Evolutionary conservation across 257 asterid genomes (phyloP).

Genomic region (Solanum chiquidenum): DNA sequence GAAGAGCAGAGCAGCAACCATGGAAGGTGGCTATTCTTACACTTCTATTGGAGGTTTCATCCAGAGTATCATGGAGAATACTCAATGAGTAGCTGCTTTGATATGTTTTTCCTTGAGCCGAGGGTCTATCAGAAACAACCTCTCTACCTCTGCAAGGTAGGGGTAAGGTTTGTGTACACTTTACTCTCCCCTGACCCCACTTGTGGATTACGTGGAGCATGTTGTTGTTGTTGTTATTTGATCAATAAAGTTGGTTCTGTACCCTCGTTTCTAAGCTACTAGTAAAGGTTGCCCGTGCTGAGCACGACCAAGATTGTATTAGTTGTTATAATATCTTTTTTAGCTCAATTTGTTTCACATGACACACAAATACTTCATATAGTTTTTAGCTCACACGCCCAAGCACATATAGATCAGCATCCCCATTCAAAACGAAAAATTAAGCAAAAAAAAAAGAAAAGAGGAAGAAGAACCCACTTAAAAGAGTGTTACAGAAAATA

Average conservation of each 20-base stretch:
- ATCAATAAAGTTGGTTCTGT: background rate
- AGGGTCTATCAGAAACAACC: background rate
- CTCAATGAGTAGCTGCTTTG: background rate
- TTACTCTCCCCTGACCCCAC: background rate
- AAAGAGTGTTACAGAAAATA: background rate
- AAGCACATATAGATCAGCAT: background rate
- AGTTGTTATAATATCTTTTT: background rate
- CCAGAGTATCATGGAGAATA: background rate
- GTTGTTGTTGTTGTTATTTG: background rate
- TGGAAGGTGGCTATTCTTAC: constrained; percentile 8
- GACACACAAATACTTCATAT: background rate
- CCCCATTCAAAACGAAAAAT: background rate
- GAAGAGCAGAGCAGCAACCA: background rate
- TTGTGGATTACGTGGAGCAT: background rate
- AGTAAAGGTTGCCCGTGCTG: background rate
- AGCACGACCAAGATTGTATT: background rate
- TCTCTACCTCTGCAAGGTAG: background rate
- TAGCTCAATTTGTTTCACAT: background rate
- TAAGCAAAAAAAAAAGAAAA: background rate
- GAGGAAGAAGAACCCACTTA: background rate
- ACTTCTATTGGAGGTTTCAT: background rate
- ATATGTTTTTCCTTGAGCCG: background rate
- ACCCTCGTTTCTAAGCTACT: background rate
- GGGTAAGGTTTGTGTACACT: background rate
- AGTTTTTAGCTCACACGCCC: background rate